These are phyloP conservation scores for Rhypophila decipiens DNA, from an alignment of 495 filamentous ascomycete species.

Conservation along the genomic window DNA sequence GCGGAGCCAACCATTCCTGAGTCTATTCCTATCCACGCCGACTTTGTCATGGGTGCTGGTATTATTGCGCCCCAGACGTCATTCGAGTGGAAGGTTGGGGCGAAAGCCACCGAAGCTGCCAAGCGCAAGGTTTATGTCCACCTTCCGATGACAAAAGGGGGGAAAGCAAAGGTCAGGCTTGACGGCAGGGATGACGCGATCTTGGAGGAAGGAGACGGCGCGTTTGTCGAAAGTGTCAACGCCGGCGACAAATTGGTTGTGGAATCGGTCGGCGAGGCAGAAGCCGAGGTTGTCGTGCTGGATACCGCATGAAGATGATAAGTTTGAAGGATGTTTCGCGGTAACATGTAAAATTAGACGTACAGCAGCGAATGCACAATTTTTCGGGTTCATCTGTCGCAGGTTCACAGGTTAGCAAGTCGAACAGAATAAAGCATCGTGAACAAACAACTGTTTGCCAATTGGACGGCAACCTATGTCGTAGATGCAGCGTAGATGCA, in stretches of 20 bases:
- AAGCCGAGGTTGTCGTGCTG: slow-evolving; percentile 62
- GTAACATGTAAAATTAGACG: too few species aligned
- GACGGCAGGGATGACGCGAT: slow-evolving; percentile 56
- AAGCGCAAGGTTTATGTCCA: slow-evolving; percentile 71
- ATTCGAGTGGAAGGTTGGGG: slow-evolving; percentile 60
- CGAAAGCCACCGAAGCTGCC: slow-evolving; percentile 38
- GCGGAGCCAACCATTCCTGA: slow-evolving; percentile 49
- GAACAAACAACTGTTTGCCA: background rate
- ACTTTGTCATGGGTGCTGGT: slow-evolving; percentile 69
- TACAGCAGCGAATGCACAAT: too few species aligned
- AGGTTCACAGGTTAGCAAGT: too few species aligned
- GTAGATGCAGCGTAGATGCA: too few species aligned
- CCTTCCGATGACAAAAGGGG: slow-evolving; percentile 65
- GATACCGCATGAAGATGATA: slow-evolving; percentile 42
- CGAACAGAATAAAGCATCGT: too few species aligned
- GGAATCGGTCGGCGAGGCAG: slow-evolving; percentile 58
- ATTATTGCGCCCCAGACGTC: slow-evolving; percentile 48
- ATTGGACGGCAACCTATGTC: background rate
- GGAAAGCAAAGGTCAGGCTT: slow-evolving; percentile 59
- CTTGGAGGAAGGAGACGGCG: slow-evolving; percentile 67
- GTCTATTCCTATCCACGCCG: slow-evolving; percentile 74
- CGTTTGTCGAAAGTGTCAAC: slow-evolving; percentile 53
- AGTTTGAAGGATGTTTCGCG: too few species aligned
- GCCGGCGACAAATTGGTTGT: slow-evolving; percentile 54
- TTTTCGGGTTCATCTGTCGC: too few species aligned